Evolutionary conservation across 2,329 filamentous ascomycete species (phyloP), one percentile per base, ranked within the genome.

Genomic region (Acarospora socialis): DNA sequence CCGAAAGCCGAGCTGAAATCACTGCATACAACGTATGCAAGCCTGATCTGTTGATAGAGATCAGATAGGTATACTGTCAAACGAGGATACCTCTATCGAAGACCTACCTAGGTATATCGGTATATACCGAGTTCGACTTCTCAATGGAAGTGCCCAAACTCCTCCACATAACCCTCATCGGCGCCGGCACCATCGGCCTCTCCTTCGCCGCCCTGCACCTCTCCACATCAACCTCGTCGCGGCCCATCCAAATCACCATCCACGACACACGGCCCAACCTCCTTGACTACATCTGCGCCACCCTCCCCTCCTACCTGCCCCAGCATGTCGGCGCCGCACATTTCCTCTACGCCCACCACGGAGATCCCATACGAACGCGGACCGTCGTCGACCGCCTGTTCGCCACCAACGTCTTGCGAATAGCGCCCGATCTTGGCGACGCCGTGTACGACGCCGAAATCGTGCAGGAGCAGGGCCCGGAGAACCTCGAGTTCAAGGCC

Each of bases 401-500:
- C 21, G 28, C 42, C 19, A 30, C 37, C 22, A 33, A 35, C 27
- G 24, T 43, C 15, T 22, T 39, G 10, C 36, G 37, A 24, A 27
- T 44, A 24, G 29, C 36, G 26, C 32, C 33, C 20, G 13, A 27
- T 17, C 46, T 67, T 3, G 34, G 48, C 18, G 40, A 55, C 2
- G 68, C 67, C 7, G 57, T 70, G 7, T 31, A 46, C 14, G 37
- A 48, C 33, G 66, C 66, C 2, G 51, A 59, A 24, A 66, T 73
- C 30, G 52, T 75, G 24, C 69, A 75, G 48, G 70, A 74, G 50
- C 68, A 71, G 49, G 67, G 66, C 0, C 68, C 69, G 0, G 70
- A 74, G 43, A 61, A 61, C 30, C 41, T 59, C 0, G 34, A 51
- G 1, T 68, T 70, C 47, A 74, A 74, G 40, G 52, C 54, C 21